Base-by-base conservation (phyloP, 2,329 filamentous ascomycete genomes). In the Trichoderma koningii region DNA sequence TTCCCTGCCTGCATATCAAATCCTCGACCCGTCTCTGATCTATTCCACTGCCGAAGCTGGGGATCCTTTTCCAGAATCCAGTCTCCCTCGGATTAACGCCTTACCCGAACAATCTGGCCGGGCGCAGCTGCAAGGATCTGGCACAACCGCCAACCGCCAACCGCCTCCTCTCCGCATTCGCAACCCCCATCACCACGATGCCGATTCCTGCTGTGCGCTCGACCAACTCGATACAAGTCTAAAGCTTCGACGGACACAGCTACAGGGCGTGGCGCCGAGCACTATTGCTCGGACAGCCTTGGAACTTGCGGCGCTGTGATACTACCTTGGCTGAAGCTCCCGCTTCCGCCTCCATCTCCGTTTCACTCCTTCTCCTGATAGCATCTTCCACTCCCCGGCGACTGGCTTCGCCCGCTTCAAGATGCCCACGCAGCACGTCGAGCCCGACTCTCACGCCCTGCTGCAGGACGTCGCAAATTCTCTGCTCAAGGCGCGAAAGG, bases 391-490 rank as follows among this genome's bases (percentile, higher is more conserved):
- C 50, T 4, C 7, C 60, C 28, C 28, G 26, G 60, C 60, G 42
- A 30, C 41, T 47, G 60, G 50, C 19, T 53, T 55, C 21, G 26
- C 41, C 45, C 14, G 41, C 34, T 66, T 64, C 65, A 81, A 72
- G 48, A 88, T 88, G 86, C 85, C 86, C 53, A 87, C 83, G 26
- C 76, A 80, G 62, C 85, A 86, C 68, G 82, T 88, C 64, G 79
- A 78, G 47, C 79, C 83, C 10, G 77, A 78, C 47, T 81, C 84
- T 67, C 77, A 80, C 68, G 79, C 82, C 68, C 78, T 81, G 59
- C 80, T 91, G n/a, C 87, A 89, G 70, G 78, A 84, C 38, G 85
- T 91, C 68, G 88, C 89, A 70, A 84, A 90, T 71, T 76, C 81
- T 3, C 77, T 91, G 51, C 82, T 83, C 68, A 88, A 87, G 73